A percentile compares a stretch with the other conserved stretches of the same genome.
These are phyloP conservation scores for Mimosa pudica DNA, from an alignment of 306 rosid species.

Conservation along the genomic window DNA sequence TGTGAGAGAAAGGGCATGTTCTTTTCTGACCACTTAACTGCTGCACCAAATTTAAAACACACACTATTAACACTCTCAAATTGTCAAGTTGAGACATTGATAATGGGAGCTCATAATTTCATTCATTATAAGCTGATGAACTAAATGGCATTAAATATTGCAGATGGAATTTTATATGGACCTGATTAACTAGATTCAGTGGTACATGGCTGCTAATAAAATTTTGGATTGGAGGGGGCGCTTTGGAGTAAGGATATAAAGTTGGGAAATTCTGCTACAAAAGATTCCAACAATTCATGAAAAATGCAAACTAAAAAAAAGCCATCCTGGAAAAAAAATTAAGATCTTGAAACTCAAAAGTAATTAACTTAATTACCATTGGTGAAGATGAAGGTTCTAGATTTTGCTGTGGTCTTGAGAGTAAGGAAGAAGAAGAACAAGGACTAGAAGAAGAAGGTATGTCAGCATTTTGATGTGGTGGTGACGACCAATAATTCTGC, in stretches of 20 bases:
- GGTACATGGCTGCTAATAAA: slow-evolving; percentile 40
- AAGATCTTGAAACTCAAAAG: too few species aligned
- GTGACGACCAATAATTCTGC: too few species aligned
- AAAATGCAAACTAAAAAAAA: background rate
- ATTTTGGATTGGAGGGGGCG: slow-evolving; percentile 99
- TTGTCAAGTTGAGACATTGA: background rate
- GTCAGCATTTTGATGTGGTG: too few species aligned
- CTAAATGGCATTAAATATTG: too few species aligned
- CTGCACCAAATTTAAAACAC: slow-evolving; percentile 39
- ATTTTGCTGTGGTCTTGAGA: too few species aligned
- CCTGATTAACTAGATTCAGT: slow-evolving; percentile 54
- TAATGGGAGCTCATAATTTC: too few species aligned
- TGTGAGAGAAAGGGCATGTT: slow-evolving; percentile 56
- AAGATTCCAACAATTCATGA: slow-evolving; percentile 29
- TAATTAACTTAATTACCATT: too few species aligned
- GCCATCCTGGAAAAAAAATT: background rate
- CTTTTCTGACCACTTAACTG: slow-evolving; percentile 60
- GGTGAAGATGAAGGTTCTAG: too few species aligned
- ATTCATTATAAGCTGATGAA: too few species aligned
- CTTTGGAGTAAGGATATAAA: slow-evolving; percentile 49
- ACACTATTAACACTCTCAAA: background rate
- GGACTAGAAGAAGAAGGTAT: too few species aligned
- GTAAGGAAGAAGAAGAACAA: too few species aligned
- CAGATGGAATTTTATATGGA: slow-evolving; percentile 8
- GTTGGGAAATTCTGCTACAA: slow-evolving; percentile 63